Evolutionary conservation across 1,284 basidiomycete genomes (phyloP).

Genomic region (Ustilago hordei): DNA sequence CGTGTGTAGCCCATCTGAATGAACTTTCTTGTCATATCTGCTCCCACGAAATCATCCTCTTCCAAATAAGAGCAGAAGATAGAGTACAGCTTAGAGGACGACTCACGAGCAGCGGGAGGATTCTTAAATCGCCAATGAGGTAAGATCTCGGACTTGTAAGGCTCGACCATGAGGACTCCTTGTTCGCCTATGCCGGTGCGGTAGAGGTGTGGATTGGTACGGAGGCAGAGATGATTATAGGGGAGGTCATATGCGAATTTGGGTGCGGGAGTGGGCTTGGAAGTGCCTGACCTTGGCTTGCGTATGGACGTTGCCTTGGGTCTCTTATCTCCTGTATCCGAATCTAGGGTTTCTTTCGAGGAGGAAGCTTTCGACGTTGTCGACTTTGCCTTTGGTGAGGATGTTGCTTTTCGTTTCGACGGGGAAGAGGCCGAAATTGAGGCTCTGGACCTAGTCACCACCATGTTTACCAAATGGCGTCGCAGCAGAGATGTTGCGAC

Average conservation of each 20-base stretch:
- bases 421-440: not conserved
- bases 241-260: constrained; percentile 47
- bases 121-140: constrained; percentile 48
- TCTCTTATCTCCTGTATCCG: not conserved
- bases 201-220: constrained; percentile 42
- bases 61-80: constrained; percentile 33
- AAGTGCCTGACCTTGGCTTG: not conserved
- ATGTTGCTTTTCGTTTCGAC: not conserved
- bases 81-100: constrained; percentile 20
- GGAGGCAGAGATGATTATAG: constrained; percentile 23
- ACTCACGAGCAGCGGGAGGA: constrained; percentile 21
- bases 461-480: constrained; percentile 6
- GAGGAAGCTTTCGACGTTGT: not conserved
- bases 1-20: constrained; percentile 53
- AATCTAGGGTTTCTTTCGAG: not conserved
- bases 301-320: not conserved
- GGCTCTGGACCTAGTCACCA: constrained; percentile 21
- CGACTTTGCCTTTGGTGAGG: not conserved
- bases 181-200: constrained; percentile 51
- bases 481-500: not conserved
- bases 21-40: constrained; percentile 41
- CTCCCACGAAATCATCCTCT: constrained; percentile 44
- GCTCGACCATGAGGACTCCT: constrained; percentile 48
- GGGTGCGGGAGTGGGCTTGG: constrained; percentile 2
- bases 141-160: constrained; percentile 50